Conservation (phyloP, 768 basidiomycete genomes). For the Cyclocybe aegerita region DNA sequence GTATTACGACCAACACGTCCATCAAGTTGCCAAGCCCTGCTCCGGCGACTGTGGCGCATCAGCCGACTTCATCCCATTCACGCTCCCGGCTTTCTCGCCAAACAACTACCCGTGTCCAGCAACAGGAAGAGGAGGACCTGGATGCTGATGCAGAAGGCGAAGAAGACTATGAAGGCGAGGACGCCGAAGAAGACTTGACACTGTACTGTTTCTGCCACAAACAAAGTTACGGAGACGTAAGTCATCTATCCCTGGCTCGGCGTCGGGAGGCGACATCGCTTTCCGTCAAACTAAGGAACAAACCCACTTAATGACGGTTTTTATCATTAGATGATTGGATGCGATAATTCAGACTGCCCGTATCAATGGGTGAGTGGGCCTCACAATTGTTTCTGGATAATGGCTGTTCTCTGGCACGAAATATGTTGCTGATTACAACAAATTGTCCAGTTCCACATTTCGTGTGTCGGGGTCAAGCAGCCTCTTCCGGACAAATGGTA, state of each 20-base stretch:
- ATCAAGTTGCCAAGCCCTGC: conserved; percentile 36
- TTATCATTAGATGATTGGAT: conserved; percentile 64
- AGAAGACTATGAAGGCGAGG: conserved; percentile 36
- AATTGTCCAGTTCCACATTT: conserved; percentile 52
- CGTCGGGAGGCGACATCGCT: background rate
- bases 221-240: conserved; percentile 40
- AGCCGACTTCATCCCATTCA: conserved; percentile 19
- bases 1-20: conserved; percentile 31
- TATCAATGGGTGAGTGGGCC: conserved; percentile 63
- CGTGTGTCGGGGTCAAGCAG: conserved; percentile 52
- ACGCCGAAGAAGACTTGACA: conserved; percentile 34
- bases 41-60: conserved; percentile 21
- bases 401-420: background rate
- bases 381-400: background rate
- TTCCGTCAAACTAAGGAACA: background rate
- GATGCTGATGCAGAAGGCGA: conserved; percentile 39
- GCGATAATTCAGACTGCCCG: conserved; percentile 65
- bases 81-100: conserved; percentile 37
- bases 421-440: background rate
- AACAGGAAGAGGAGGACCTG: conserved; percentile 33
- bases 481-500: conserved; percentile 55
- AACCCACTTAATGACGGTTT: background rate
- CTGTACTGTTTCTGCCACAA: conserved; percentile 44
- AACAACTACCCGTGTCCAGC: conserved; percentile 17
- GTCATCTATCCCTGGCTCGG: conserved; percentile 7